Base-by-base conservation (phyloP, 768 basidiomycete species). In the Dioszegia aurantiaca region DNA sequence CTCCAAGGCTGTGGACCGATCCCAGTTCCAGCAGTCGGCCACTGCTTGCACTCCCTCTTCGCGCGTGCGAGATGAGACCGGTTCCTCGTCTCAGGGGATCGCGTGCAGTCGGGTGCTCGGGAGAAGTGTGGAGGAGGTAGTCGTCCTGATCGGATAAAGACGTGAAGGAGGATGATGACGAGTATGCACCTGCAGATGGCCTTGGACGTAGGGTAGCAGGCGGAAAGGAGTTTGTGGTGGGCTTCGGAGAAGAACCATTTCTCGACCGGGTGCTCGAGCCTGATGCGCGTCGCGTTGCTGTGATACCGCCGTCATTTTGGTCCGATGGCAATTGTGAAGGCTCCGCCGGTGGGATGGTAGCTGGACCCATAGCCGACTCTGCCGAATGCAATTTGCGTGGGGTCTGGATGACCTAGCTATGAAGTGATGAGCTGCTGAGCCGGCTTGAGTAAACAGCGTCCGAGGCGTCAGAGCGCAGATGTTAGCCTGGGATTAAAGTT, bases 31-130 rank as follows among this genome's bases (percentile, higher is more conserved):
- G 6, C 26, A 53, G 28, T 23, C 37, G 19, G 14, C 37, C 37
- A 40, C 21, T 24, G 23, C 51, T 53, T 37, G 51, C 39, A 27
- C 51, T 53, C 23, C 21, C 51, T 19, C 26, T 53, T 11, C 51
- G 36, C 11, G 51, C 51, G 26, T 40, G 51, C 9, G 23, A 40
- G 19, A 53, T 41, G n/a, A 46, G n/a, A 9, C 12, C 26, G 3
- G 46, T 11, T 6, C 46, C 9, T 8, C 21, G 40, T 8, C 17
- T 16, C 19, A n/a, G 9, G 14, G 6, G 40, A 16, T 42, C 8
- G 40, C 5, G 5, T 10, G 40, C 8, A 8, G 40, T 5, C 40
- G 21, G 16, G 17, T 42, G 14, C 33, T 6, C 40, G 40, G 6
- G 9, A 8, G 17, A 5, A 8, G 19, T 8, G 5, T 42, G 40